phyloP scores from a whole-genome alignment of 768 basidiomycete genomes.

The Candolleomyces aberdarensis region DNA sequence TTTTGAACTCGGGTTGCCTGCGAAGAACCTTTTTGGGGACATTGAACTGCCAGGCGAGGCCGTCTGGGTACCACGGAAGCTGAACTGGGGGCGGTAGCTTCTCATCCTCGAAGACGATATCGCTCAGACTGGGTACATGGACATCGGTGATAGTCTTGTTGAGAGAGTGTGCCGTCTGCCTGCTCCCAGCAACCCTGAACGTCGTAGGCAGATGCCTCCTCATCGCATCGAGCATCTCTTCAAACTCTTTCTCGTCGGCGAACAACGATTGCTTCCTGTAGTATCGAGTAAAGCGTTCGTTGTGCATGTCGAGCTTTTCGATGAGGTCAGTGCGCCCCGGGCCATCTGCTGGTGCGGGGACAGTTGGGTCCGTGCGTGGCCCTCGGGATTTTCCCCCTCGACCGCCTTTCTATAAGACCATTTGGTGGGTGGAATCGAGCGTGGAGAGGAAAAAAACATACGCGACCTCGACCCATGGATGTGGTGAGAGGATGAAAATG shows the following conservation, averaged over 20 bases:
- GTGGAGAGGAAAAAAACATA: too few species aligned
- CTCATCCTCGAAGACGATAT: slow-evolving; percentile 75
- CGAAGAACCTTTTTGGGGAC: slow-evolving; percentile 86
- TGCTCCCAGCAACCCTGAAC: slow-evolving; percentile 86
- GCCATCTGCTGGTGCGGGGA: slow-evolving; percentile 12
- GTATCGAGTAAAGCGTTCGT: slow-evolving; percentile 63
- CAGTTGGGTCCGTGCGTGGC: slow-evolving; percentile 9
- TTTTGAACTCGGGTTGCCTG: slow-evolving; percentile 86
- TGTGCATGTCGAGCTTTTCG: slow-evolving; percentile 64
- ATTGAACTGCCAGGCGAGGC: slow-evolving; percentile 96
- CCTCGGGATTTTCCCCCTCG: background rate
- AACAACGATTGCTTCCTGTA: slow-evolving; percentile 78
- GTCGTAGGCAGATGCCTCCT: slow-evolving; percentile 84
- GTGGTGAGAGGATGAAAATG: background rate
- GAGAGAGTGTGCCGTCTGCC: slow-evolving; percentile 75
- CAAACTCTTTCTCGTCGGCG: slow-evolving; percentile 72
- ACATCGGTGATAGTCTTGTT: slow-evolving; percentile 76
- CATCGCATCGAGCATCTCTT: slow-evolving; percentile 60
- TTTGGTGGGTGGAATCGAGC: background rate
- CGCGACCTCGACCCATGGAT: background rate
- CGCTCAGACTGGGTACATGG: slow-evolving; percentile 74
- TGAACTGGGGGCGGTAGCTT: slow-evolving; percentile 75
- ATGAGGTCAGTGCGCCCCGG: slow-evolving; percentile 44
- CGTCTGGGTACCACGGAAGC: slow-evolving; percentile 92
- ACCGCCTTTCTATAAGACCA: slow-evolving; percentile 3